Percentiles rank a stretch among this genome's conserved stretches.
These are phyloP conservation scores for Magnusiomyces tetraspermus DNA, from an alignment of 1,139 yeast species.

Conservation along the genomic window DNA sequence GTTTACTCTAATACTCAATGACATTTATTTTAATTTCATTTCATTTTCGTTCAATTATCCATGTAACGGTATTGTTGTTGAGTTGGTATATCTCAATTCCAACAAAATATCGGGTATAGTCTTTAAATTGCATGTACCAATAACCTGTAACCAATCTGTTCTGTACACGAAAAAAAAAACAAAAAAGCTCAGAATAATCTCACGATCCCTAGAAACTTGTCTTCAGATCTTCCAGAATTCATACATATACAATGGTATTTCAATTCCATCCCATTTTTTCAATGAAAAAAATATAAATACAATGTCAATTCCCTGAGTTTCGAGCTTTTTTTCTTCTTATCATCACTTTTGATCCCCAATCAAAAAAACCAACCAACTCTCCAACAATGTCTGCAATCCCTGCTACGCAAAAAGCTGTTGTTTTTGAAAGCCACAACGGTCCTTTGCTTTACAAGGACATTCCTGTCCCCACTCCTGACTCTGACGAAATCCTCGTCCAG, in stretches of 20 bases:
- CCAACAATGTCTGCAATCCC: slow-evolving; percentile 38
- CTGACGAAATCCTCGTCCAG: slow-evolving; percentile 52
- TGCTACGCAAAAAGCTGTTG: slow-evolving; percentile 59
- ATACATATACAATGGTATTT: not conserved
- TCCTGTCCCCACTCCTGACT: slow-evolving; percentile 52
- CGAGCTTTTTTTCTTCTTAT: slow-evolving; percentile 1
- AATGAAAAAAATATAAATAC: slow-evolving; percentile 8
- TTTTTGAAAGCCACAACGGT: slow-evolving; percentile 62
- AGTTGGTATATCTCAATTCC: no score
- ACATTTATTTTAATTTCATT: no score
- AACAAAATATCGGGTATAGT: no score
- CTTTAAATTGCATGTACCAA: no score
- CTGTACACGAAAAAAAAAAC: no score
- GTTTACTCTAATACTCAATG: no score
- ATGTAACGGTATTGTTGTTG: no score
- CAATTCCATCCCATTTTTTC: not conserved
- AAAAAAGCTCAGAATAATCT: no score
- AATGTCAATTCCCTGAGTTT: not conserved
- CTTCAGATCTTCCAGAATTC: no score
- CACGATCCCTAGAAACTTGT: no score
- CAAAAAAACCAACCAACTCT: not conserved
- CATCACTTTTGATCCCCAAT: not conserved
- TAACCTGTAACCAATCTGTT: no score
- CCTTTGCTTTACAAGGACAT: slow-evolving; percentile 52
- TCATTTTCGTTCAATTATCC: no score